These are phyloP conservation scores for Hericium alpestre DNA, from an alignment of 768 basidiomycete genomes.

Conservation along the genomic window DNA sequence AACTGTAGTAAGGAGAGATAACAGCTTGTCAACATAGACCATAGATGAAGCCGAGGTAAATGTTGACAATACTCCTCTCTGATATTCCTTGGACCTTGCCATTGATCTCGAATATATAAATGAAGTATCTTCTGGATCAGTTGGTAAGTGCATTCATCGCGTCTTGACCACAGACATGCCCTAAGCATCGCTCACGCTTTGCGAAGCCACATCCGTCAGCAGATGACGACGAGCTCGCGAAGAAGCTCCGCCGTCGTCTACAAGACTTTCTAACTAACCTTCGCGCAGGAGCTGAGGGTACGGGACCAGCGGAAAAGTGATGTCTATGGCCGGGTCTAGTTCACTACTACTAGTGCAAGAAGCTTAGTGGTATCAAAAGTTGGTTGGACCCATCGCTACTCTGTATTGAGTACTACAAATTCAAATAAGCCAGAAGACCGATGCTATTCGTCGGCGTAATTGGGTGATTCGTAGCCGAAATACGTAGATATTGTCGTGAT, in stretches of 20 bases:
- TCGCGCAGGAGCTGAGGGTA: conserved; percentile 14
- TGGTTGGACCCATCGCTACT: too few relatives aligned
- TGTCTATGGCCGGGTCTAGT: too few relatives aligned
- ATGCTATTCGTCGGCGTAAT: too few relatives aligned
- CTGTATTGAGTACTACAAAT: too few relatives aligned
- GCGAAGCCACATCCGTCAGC: conserved; percentile 14
- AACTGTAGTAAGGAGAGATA: background rate
- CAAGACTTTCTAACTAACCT: conserved; percentile 12
- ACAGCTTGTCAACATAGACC: conserved; percentile 5
- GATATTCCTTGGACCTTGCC: too few relatives aligned
- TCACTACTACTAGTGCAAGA: too few relatives aligned
- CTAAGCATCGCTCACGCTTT: background rate
- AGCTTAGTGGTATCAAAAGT: too few relatives aligned
- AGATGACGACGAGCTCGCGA: conserved; percentile 14
- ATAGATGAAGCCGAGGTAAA: conserved; percentile 18
- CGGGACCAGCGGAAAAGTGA: background rate
- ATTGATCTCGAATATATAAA: background rate
- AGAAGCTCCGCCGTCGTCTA: conserved; percentile 12
- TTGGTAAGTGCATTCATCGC: conserved; percentile 5
- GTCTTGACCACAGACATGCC: background rate
- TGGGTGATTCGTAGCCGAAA: too few relatives aligned
- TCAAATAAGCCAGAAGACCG: too few relatives aligned
- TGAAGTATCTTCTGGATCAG: conserved; percentile 18
- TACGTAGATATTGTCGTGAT: too few relatives aligned
- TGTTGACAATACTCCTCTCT: too few relatives aligned